phyloP scores from a whole-genome alignment of 1,284 basidiomycete species.

The Meripilus lineatus region DNA sequence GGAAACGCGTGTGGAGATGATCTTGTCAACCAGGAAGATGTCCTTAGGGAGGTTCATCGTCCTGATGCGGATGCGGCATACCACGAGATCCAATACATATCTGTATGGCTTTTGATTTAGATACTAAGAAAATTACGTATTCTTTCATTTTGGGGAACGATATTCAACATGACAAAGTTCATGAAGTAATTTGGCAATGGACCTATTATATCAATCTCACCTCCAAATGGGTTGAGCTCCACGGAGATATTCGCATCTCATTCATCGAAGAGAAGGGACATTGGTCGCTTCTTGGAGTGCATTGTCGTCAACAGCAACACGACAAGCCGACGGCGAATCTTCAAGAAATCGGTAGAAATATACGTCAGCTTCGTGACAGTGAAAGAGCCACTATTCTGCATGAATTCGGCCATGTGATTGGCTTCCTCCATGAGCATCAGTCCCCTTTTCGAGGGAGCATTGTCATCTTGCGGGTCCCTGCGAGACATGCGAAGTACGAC shows the following conservation, averaged over 20 bases:
- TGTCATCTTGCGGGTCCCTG: no score
- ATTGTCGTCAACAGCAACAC: neutral
- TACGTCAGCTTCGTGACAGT: constrained; percentile 1
- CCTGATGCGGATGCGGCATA: no score
- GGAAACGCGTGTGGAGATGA: no score
- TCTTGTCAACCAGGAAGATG: no score
- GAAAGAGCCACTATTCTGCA: constrained; percentile 20
- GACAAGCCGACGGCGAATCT: constrained; percentile 20
- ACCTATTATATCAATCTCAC: constrained; percentile 1
- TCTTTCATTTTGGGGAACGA: constrained; percentile 1
- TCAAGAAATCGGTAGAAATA: constrained; percentile 14
- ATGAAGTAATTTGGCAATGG: constrained; percentile 5
- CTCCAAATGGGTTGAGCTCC: neutral
- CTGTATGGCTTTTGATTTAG: no score
- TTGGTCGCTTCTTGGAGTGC: constrained; percentile 6
- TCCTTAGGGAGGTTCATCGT: no score
- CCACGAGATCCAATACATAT: no score
- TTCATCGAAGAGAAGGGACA: constrained; percentile 5
- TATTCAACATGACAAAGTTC: constrained; percentile 2
- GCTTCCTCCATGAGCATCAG: constrained; percentile 30
- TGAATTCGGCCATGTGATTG: constrained; percentile 30
- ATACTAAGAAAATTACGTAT: constrained; percentile 2
- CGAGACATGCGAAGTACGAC: no score
- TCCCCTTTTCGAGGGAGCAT: no score
- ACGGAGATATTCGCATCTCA: constrained; percentile 7